Conservation (phyloP, 2,329 filamentous ascomycete species). For the Cercospora nicotianae region DNA sequence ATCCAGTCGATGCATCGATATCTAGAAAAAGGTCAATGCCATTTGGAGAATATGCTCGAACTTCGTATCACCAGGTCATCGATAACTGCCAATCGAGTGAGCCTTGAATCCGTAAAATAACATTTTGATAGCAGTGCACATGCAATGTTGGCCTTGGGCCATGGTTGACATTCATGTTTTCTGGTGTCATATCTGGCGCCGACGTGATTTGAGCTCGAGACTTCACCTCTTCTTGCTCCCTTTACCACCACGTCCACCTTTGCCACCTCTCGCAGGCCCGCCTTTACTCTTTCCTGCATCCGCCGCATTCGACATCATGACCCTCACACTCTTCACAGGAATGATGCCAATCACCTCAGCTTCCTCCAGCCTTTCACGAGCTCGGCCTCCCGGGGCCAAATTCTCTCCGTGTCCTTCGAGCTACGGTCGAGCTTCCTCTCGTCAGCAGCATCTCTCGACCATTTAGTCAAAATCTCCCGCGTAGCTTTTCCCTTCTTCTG, state of each 20-base stretch:
- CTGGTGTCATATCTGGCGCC: neutral
- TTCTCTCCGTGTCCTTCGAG: constrained; percentile 63
- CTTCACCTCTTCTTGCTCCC: constrained; percentile 23
- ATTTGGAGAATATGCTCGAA: neutral
- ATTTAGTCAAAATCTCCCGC: constrained; percentile 81
- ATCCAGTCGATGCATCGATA: neutral
- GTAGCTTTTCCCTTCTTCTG: constrained; percentile 94
- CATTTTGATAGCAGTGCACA: neutral
- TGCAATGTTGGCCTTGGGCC: neutral
- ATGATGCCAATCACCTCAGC: constrained; percentile 79
- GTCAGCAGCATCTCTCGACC: constrained; percentile 66
- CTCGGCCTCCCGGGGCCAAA: constrained; percentile 86
- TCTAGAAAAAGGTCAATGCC: neutral
- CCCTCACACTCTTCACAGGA: constrained; percentile 74
- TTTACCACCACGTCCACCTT: constrained; percentile 31
- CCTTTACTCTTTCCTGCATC: constrained; percentile 43
- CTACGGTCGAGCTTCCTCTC: constrained; percentile 46
- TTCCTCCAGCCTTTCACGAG: constrained; percentile 77
- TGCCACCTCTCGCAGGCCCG: constrained; percentile 40
- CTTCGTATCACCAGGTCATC: neutral
- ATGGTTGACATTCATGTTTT: neutral
- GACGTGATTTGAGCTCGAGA: neutral
- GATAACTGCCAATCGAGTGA: neutral
- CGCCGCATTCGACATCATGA: constrained; percentile 65
- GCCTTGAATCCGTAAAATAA: neutral